phyloP scores from a whole-genome alignment of 495 filamentous ascomycete species.

The Neurospora hispaniola region DNA sequence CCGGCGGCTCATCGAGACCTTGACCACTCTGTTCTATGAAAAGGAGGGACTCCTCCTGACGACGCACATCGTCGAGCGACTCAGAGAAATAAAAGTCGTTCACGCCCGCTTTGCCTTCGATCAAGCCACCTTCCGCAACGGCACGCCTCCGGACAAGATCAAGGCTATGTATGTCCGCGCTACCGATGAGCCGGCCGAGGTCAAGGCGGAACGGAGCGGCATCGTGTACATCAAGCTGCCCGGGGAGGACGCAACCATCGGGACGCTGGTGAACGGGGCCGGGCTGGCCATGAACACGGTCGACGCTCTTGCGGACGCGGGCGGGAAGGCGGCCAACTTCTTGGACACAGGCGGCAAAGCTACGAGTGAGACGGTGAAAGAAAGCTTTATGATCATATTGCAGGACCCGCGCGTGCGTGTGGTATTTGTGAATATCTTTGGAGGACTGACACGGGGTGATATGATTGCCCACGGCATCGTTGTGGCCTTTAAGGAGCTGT shows the following conservation, averaged over 20 bases:
- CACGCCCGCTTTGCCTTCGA: slow-evolving; percentile 55
- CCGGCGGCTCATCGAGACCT: slow-evolving; percentile 36
- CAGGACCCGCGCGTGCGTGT: slow-evolving; percentile 58
- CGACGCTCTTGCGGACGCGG: slow-evolving; percentile 59
- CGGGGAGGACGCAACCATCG: slow-evolving; percentile 45
- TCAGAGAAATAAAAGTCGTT: slow-evolving; percentile 37
- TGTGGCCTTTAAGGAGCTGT: slow-evolving; percentile 62
- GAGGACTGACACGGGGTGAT: slow-evolving; percentile 71
- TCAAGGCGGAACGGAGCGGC: slow-evolving; percentile 57
- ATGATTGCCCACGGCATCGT: slow-evolving; percentile 85
- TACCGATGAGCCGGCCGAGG: slow-evolving; percentile 45
- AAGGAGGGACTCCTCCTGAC: slow-evolving; percentile 59
- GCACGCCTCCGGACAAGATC: slow-evolving; percentile 52
- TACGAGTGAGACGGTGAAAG: slow-evolving; percentile 71
- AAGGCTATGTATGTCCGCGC: slow-evolving; percentile 45
- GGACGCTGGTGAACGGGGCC: slow-evolving; percentile 77
- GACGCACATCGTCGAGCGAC: slow-evolving; percentile 31
- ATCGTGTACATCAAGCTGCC: slow-evolving; percentile 60
- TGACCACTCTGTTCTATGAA: slow-evolving; percentile 51
- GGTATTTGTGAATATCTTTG: slow-evolving; percentile 88
- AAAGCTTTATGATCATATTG: slow-evolving; percentile 62
- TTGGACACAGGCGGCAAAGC: slow-evolving; percentile 88
- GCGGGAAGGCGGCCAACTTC: slow-evolving; percentile 66
- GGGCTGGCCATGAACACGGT: slow-evolving; percentile 90
- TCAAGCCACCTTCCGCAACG: slow-evolving; percentile 63